Conservation (phyloP, 2,329 filamentous ascomycete genomes). For the Beauveria varroae region DNA sequence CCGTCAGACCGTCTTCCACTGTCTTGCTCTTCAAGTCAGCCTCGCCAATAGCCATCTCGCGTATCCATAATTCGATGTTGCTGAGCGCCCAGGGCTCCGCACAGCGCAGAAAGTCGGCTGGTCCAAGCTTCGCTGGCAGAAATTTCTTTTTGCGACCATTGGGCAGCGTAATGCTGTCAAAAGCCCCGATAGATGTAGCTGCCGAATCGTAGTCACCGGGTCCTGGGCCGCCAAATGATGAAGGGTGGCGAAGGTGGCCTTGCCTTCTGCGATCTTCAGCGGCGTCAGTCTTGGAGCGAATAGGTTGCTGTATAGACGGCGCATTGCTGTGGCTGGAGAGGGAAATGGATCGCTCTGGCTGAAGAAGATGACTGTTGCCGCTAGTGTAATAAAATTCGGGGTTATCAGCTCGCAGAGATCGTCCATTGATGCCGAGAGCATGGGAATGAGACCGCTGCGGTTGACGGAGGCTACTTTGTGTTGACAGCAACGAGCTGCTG, state of each 20-base stretch:
- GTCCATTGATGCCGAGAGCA: slow-evolving; percentile 41
- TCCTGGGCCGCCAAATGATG: slow-evolving; percentile 41
- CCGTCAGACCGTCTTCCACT: slow-evolving; percentile 80
- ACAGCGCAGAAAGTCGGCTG: slow-evolving; percentile 77
- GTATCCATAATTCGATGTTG: slow-evolving; percentile 78
- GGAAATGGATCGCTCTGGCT: slow-evolving; percentile 68
- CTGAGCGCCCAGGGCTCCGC: slow-evolving; percentile 89
- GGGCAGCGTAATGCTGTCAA: slow-evolving; percentile 80
- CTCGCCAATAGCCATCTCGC: slow-evolving; percentile 84
- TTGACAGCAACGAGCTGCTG: slow-evolving; percentile 42
- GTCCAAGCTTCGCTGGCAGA: slow-evolving; percentile 73
- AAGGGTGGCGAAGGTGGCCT: slow-evolving; percentile 43
- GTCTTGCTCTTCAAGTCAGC: slow-evolving; percentile 77
- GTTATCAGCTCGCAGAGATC: slow-evolving; percentile 29
- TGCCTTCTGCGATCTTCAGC: slow-evolving; percentile 58
- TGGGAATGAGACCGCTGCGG: slow-evolving; percentile 42
- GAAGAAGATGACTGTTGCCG: slow-evolving; percentile 27
- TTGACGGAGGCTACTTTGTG: slow-evolving; percentile 32
- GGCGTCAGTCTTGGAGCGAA: slow-evolving; percentile 89
- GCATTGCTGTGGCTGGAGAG: slow-evolving; percentile 74
- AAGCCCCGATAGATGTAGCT: slow-evolving; percentile 47
- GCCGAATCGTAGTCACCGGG: slow-evolving; percentile 52
- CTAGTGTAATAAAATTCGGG: slow-evolving; percentile 43
- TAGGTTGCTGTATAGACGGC: slow-evolving; percentile 71
- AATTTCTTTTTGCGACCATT: slow-evolving; percentile 75